Conservation (phyloP, 2,329 filamentous ascomycete species). For the Venturia nashicola region DNA sequence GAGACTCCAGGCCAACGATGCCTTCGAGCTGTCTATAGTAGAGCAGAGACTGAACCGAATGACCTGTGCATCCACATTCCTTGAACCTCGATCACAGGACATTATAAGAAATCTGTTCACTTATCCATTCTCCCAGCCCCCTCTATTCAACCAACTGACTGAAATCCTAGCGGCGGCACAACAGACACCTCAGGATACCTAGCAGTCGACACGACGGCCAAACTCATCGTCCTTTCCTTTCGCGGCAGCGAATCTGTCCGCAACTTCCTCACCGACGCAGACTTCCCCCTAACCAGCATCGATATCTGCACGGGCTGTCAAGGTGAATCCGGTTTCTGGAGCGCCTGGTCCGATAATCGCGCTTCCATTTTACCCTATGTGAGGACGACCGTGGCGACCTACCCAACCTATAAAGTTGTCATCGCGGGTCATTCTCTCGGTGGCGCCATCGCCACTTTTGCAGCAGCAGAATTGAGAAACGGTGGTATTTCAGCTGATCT, state of each 20-base stretch:
- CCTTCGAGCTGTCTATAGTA: not conserved
- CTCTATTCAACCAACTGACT: not conserved
- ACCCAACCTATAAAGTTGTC: conserved; percentile 44
- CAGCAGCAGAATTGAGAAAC: conserved; percentile 42
- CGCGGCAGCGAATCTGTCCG: conserved; percentile 46
- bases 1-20: not conserved
- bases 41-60: not conserved
- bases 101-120: not conserved
- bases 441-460: conserved; percentile 50
- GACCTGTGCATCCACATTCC: not conserved
- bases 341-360: conserved; percentile 45
- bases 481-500: conserved; percentile 39
- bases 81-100: not conserved
- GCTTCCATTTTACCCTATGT: conserved; percentile 32
- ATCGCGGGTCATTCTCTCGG: conserved; percentile 60
- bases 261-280: conserved; percentile 49
- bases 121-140: not conserved
- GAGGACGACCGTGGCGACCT: conserved; percentile 27
- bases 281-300: conserved; percentile 29
- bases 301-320: conserved; percentile 35
- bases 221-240: conserved; percentile 47
- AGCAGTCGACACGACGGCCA: conserved; percentile 32
- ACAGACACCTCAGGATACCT: conserved; percentile 37
- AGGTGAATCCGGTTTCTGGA: conserved; percentile 46
- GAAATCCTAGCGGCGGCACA: conserved; percentile 14